Evolutionary conservation across 768 basidiomycete genomes (phyloP), one percentile per base, ranked within the genome.

Genomic region (Hydnomerulius pinastri): DNA sequence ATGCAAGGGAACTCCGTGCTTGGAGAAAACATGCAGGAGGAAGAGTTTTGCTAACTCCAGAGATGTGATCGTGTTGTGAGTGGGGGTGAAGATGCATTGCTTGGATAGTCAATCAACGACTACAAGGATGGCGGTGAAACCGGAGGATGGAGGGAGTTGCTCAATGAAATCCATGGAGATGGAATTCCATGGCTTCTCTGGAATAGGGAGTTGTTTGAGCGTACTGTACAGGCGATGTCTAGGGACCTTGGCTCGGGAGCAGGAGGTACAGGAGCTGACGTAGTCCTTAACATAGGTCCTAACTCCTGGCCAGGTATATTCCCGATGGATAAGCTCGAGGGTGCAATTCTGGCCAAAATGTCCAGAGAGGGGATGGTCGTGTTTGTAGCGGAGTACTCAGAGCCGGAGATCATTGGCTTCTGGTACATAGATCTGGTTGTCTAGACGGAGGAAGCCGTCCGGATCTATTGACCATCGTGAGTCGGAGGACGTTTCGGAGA

Each of bases 321-420:
- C 30, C 2, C 21, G 18, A 21, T 67, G 68, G 25, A 50, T 43
- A 2, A 50, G 40, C 24, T 42, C 41, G 5, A 60, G 27, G 0
- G 70, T 73, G 23, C 61, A 60, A 20, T 54, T 58, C 32, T 59
- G 56, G 5, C 74, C 69, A 32, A 55, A 67, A 43, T 73, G 73
- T 4, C 71, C 68, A 2, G 65, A 51, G 9, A 59, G 51, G 27
- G 49, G 55, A 20, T 60, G 51, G 43, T 69, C 57, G 56, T 73
- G 67, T 10, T 50, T 46, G 11, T 30, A 11, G 10, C 56, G 50
- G 12, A 73, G 59, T 13, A 66, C 41, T 1, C 50, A 53, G 5
- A 68, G 51, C 1, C 48, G 48, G 37, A 68, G 62, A 50, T 68
- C 46, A 1, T 64, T 33, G 54, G 36, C 9, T 17, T 57, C 43